Conservation (phyloP, 2,329 filamentous ascomycete genomes). For the Proliferodiscus dingleyae region DNA sequence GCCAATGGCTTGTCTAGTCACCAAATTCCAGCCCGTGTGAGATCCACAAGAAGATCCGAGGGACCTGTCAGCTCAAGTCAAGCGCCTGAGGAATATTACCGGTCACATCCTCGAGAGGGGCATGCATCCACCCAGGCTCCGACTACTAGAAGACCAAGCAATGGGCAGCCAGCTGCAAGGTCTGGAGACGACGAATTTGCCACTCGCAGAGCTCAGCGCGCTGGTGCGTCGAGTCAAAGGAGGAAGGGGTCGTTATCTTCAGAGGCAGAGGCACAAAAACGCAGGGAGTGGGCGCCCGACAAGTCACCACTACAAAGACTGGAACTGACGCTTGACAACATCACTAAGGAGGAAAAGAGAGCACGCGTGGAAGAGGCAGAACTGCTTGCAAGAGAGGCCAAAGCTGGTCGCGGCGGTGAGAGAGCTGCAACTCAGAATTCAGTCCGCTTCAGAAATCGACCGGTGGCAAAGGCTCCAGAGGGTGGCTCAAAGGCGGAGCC, state of each 20-base stretch:
- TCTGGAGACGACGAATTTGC: conserved; percentile 13
- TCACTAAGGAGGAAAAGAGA: conserved; percentile 93
- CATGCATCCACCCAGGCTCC: conserved; percentile 4
- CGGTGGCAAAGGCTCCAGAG: conserved; percentile 24
- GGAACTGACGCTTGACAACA: conserved; percentile 83
- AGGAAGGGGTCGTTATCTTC: conserved; percentile 37
- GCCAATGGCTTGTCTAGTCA: conserved; percentile 35
- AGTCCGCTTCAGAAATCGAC: conserved; percentile 29
- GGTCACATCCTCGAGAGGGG: conserved; percentile 11
- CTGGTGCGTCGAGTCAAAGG: conserved; percentile 15
- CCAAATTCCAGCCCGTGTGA: conserved; percentile 27
- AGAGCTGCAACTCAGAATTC: conserved; percentile 23
- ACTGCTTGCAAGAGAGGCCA: conserved; percentile 57
- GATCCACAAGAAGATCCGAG: conserved; percentile 29
- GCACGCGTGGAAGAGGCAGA: conserved; percentile 81
- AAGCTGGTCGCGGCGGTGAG: conserved; percentile 26
- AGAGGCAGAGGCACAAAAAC: conserved; percentile 31
- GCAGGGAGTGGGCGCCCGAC: conserved; percentile 67
- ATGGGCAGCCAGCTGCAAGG: conserved; percentile 19
- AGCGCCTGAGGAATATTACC: conserved; percentile 22
- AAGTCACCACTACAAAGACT: conserved; percentile 90
- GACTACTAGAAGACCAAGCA: conserved; percentile 12
- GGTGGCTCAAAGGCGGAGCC: conserved; percentile 19
- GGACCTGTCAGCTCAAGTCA: conserved; percentile 20
- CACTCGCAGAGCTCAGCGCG: conserved; percentile 14